phyloP scores from a whole-genome alignment of 2,329 filamentous ascomycete species.

The Phaeosphaeriaceae sp. region DNA sequence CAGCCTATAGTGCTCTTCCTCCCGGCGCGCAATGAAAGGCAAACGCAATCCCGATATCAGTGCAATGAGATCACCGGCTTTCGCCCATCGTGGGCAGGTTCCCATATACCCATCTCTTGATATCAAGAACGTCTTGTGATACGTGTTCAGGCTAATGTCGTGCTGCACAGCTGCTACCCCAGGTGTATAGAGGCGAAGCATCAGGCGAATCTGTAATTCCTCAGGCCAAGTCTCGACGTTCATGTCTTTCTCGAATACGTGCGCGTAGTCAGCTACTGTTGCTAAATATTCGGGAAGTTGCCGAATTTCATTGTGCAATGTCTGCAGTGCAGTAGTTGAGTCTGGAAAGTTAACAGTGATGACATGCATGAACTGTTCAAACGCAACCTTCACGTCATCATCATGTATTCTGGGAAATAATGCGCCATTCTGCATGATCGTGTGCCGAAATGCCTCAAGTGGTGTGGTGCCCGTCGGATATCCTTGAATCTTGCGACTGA shows the following conservation, averaged over 20 bases:
- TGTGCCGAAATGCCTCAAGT: not conserved
- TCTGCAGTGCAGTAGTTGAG: not conserved
- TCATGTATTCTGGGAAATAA: not conserved
- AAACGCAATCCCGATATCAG: not conserved
- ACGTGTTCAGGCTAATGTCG: constrained; percentile 1
- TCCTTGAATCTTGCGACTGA: not conserved
- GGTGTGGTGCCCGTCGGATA: not conserved
- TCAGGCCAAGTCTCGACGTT: not conserved
- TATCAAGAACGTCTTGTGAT: not conserved
- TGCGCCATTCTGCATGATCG: not conserved
- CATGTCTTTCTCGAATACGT: not conserved
- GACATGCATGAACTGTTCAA: not conserved
- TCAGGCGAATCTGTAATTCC: not conserved
- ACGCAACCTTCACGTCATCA: too few relatives aligned
- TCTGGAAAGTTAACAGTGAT: not conserved
- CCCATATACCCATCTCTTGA: not conserved
- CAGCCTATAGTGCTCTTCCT: not conserved
- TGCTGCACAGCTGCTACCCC: not conserved
- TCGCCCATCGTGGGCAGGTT: not conserved
- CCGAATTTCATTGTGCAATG: not conserved
- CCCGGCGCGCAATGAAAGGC: not conserved
- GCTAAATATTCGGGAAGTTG: not conserved
- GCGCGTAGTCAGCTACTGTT: not conserved
- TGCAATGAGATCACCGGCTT: not conserved
- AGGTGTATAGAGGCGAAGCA: not conserved